Evolutionary conservation across 1,284 basidiomycete genomes (phyloP).

Genomic region (Pholiota adiposa): DNA sequence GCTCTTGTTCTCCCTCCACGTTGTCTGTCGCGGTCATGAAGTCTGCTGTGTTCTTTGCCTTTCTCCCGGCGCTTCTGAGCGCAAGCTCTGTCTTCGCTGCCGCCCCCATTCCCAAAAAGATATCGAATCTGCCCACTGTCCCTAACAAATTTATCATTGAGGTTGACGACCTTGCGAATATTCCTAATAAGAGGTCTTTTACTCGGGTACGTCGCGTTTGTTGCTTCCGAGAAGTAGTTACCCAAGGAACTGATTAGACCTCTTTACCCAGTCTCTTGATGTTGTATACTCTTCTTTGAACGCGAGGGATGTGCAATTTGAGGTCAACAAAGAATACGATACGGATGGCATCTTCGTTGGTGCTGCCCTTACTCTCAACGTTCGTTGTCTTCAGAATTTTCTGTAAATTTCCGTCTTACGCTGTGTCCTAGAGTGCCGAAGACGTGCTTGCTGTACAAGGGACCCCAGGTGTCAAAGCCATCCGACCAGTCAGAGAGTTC

Average conservation of each 20-base stretch:
- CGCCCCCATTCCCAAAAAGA: conserved; percentile 37
- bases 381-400: conserved; percentile 1
- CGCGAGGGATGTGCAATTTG: conserved; percentile 37
- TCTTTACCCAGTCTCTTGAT: conserved; percentile 38
- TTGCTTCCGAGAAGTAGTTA: background rate
- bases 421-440: conserved; percentile 29
- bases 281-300: conserved; percentile 37
- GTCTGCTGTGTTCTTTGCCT: conserved; percentile 27
- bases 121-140: conserved; percentile 38
- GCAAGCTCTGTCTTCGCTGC: conserved; percentile 22
- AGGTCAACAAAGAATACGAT: conserved; percentile 45
- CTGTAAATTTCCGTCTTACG: background rate
- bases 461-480: conserved; percentile 41
- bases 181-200: conserved; percentile 41
- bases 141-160: conserved; percentile 59
- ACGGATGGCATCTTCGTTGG: conserved; percentile 44
- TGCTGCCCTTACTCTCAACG: conserved; percentile 40
- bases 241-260: background rate
- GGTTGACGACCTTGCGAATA: conserved; percentile 41
- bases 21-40: conserved; percentile 32
- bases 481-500: conserved; percentile 40
- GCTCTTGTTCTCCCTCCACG: conserved; percentile 3
- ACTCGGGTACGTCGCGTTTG: conserved; percentile 18
- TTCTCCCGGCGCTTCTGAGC: conserved; percentile 30
- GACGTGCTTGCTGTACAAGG: conserved; percentile 35